These are phyloP conservation scores for Lathyrus sativus DNA, from an alignment of 306 rosid genomes.

Conservation along the genomic window DNA sequence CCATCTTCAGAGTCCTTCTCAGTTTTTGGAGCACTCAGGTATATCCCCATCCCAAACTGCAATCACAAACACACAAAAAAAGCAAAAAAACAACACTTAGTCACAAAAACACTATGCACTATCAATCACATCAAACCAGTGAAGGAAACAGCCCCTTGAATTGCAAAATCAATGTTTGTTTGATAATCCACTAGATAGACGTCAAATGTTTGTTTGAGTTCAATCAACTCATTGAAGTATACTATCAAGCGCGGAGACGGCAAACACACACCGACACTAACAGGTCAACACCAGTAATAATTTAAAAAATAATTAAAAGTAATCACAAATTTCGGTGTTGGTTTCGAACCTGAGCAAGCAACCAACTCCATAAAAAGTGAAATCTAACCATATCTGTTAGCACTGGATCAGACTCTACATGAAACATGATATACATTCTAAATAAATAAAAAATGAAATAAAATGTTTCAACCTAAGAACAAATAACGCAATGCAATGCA, in stretches of 20 bases:
- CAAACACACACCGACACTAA: too few species aligned
- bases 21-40: slow-evolving; percentile 85
- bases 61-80: slow-evolving; percentile 21
- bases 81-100: slow-evolving; percentile 22
- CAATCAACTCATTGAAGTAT: neutral
- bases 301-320: too few species aligned
- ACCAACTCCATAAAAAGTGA: neutral
- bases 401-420: slow-evolving; percentile 14
- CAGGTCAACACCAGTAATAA: too few species aligned
- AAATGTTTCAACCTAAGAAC: neutral
- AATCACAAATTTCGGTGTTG: too few species aligned
- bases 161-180: neutral
- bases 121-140: slow-evolving; percentile 22
- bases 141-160: slow-evolving; percentile 10
- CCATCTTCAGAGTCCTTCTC: slow-evolving; percentile 91
- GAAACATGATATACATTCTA: neutral
- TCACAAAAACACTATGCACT: slow-evolving; percentile 8
- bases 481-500: slow-evolving; percentile 4
- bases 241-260: too few species aligned
- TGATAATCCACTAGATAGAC: neutral
- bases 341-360: neutral
- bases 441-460: neutral
- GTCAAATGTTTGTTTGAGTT: neutral
- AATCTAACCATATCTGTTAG: slow-evolving; percentile 18
- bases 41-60: slow-evolving; percentile 74